These are phyloP conservation scores for Solanum rostratum DNA, from an alignment of 257 asterid species.

Conservation along the genomic window DNA sequence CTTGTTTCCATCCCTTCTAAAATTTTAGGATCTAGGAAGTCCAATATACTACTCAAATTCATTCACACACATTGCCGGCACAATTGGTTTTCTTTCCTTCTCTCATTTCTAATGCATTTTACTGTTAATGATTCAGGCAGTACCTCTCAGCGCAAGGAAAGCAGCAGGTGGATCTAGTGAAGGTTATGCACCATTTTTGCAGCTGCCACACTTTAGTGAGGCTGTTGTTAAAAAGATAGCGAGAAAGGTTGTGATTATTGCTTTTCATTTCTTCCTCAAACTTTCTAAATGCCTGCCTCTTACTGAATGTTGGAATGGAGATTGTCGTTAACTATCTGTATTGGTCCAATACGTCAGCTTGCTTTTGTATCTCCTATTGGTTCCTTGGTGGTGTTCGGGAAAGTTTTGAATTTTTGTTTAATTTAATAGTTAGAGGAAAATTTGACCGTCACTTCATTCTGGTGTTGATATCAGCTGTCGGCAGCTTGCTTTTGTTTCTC, in stretches of 20 bases:
- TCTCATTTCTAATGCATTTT: background rate
- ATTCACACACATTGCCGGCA: background rate
- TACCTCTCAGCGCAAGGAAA: constrained; percentile 86
- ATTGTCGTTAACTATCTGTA: background rate
- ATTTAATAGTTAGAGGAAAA: background rate
- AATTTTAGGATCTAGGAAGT: background rate
- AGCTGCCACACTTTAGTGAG: constrained; percentile 95
- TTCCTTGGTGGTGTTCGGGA: background rate
- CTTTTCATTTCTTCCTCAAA: constrained; percentile 2
- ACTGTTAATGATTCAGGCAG: constrained; percentile 50
- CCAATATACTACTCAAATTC: background rate
- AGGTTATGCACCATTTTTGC: constrained; percentile 93
- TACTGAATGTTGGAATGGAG: background rate
- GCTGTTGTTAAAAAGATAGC: constrained; percentile 75
- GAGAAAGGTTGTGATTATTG: constrained; percentile 54
- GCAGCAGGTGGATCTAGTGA: constrained; percentile 70
- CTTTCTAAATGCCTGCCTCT: background rate
- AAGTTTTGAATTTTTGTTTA: background rate
- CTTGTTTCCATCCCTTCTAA: background rate
- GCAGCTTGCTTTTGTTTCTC: background rate
- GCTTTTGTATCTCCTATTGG: background rate
- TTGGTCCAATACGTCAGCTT: background rate
- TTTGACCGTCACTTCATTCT: background rate
- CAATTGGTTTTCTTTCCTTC: background rate
- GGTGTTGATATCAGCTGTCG: background rate